Conservation (phyloP, 1,284 basidiomycete genomes). For the Malassezia equina region DNA sequence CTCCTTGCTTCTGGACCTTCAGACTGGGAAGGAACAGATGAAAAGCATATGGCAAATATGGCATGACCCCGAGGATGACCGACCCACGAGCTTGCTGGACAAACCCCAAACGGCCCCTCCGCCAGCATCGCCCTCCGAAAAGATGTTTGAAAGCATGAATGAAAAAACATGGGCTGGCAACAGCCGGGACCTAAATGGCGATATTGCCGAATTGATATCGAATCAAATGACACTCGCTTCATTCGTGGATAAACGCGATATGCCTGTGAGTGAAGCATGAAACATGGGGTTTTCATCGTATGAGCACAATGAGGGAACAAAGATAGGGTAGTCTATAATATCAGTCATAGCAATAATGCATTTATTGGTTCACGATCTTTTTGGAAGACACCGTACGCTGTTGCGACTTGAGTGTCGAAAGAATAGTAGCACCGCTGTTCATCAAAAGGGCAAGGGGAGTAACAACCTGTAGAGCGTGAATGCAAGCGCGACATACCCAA, state of each 20-base stretch:
- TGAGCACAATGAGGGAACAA: neutral
- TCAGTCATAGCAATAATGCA: neutral
- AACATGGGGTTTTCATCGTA: neutral
- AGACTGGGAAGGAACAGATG: conserved; percentile 4
- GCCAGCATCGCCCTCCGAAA: conserved; percentile 6
- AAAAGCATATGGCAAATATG: conserved; percentile 12
- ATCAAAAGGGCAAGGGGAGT: conserved; percentile 1
- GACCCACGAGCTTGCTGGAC: neutral
- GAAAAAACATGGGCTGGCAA: neutral
- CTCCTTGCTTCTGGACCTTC: neutral
- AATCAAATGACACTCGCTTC: neutral
- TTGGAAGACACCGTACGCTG: neutral
- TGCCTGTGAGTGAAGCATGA: neutral
- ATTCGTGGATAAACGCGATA: neutral
- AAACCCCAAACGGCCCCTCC: conserved; percentile 16
- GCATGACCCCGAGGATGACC: neutral
- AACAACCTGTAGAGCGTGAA: conserved; percentile 1
- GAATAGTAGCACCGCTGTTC: neutral
- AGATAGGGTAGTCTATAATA: neutral
- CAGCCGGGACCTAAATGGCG: neutral
- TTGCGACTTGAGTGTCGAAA: neutral
- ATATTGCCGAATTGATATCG: neutral
- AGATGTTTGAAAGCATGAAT: neutral
- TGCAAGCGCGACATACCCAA: neutral
- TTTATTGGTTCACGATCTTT: neutral